These are phyloP conservation scores for Saccharomyces hybrid DNA, from an alignment of 1,139 yeast species.

Conservation along the genomic window DNA sequence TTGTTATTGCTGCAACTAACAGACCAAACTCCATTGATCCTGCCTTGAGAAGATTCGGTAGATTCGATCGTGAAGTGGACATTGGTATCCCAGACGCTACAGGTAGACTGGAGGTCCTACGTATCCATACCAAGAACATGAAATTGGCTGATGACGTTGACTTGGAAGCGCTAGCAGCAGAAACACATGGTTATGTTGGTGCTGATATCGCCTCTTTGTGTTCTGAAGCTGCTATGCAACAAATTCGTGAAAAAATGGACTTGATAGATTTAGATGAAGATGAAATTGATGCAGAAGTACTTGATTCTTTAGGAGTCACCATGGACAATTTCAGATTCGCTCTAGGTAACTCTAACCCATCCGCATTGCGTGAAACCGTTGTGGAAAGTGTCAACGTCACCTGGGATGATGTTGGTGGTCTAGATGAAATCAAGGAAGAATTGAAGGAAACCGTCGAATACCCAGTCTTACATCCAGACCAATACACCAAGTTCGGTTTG, in stretches of 20 bases:
- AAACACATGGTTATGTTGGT: slow-evolving; percentile 98
- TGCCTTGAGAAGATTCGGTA: slow-evolving; percentile 95
- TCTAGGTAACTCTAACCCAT: slow-evolving; percentile 94
- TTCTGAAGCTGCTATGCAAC: slow-evolving; percentile 98
- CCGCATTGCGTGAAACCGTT: slow-evolving; percentile 98
- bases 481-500: slow-evolving; percentile 93
- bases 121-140: slow-evolving; percentile 95
- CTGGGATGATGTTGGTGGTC: slow-evolving; percentile 80
- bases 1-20: slow-evolving; percentile 92
- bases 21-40: slow-evolving; percentile 98
- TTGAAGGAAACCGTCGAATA: slow-evolving; percentile 97
- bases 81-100: slow-evolving; percentile 98
- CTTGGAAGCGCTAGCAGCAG: slow-evolving; percentile 81
- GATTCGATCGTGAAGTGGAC: slow-evolving; percentile 98
- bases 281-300: slow-evolving; percentile 90
- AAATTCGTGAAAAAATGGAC: slow-evolving; percentile 98
- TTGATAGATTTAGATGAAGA: slow-evolving; percentile 95
- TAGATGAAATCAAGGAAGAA: slow-evolving; percentile 91
- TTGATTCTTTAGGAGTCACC: slow-evolving; percentile 94
- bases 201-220: slow-evolving; percentile 90
- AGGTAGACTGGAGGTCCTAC: slow-evolving; percentile 92
- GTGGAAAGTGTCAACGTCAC: slow-evolving; percentile 97
- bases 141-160: slow-evolving; percentile 92
- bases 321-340: slow-evolving; percentile 99
- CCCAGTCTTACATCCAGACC: slow-evolving; percentile 97